phyloP scores from a whole-genome alignment of 208 protist genomes.

The Acanthamoeba sp. region DNA sequence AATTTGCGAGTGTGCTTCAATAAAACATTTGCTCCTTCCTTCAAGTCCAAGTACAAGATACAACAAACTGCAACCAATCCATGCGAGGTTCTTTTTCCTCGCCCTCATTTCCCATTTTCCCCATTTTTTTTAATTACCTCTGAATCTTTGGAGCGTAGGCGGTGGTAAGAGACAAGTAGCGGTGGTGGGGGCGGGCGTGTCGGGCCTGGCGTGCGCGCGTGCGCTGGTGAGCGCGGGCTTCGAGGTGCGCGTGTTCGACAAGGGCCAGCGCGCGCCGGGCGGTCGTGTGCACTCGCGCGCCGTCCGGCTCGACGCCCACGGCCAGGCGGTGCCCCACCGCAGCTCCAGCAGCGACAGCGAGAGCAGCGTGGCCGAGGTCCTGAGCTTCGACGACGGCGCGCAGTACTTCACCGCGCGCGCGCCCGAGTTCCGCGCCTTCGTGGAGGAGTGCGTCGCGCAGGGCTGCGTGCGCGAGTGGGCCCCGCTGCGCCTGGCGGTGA shows the following conservation, averaged over 20 bases:
- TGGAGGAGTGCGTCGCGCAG: not conserved
- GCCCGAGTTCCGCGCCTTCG: not conserved
- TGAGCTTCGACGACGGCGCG: conserved; percentile 17
- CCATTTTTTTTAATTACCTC: not conserved
- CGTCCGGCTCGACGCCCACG: not conserved
- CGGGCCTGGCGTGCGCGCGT: conserved; percentile 19
- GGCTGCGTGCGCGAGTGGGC: conserved; percentile 17
- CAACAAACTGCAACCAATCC: too few relatives aligned
- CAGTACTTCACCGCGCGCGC: conserved; percentile 20
- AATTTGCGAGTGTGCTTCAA: too few relatives aligned
- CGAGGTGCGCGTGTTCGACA: not conserved
- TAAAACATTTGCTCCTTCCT: not conserved
- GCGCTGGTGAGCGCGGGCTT: not conserved
- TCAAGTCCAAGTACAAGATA: too few relatives aligned
- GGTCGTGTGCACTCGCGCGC: not conserved
- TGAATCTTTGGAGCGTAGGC: not conserved
- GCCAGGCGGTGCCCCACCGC: not conserved
- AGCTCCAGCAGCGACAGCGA: not conserved
- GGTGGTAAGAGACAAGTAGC: not conserved
- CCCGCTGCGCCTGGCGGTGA: not conserved
- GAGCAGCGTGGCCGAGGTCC: not conserved
- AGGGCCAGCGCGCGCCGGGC: not conserved
- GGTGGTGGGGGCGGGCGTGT: conserved; percentile 16
- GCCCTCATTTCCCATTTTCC: not conserved
- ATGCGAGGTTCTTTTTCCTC: not conserved